Evolutionary conservation across 2,329 filamentous ascomycete genomes (phyloP).

Genomic region (Cercospora sp.): DNA sequence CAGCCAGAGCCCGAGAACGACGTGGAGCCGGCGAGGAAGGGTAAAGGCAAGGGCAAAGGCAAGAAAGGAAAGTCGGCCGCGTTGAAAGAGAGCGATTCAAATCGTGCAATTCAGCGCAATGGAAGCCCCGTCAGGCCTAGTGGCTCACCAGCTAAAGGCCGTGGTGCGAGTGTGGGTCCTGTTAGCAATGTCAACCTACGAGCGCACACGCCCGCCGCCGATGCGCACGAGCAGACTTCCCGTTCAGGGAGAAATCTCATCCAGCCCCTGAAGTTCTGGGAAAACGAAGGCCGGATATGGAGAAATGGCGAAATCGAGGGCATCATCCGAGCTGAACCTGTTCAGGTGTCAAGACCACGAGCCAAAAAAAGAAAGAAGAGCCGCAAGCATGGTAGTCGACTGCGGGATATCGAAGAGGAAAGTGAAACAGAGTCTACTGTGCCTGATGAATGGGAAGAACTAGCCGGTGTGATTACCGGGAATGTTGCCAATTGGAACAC

Average conservation of each 20-base stretch:
- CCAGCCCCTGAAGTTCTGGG: constrained; percentile 81
- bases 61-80: constrained; percentile 25
- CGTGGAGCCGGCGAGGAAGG: constrained; percentile 18
- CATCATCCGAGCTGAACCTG: constrained; percentile 72
- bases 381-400: constrained; percentile 39
- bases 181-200: constrained; percentile 42
- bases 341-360: constrained; percentile 40
- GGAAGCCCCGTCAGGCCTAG: constrained; percentile 27
- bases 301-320: constrained; percentile 70
- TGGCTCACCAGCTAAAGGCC: constrained; percentile 28
- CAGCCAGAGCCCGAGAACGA: constrained; percentile 20
- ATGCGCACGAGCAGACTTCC: constrained; percentile 61
- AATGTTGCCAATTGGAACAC: constrained; percentile 61
- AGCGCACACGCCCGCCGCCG: constrained; percentile 44
- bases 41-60: constrained; percentile 21
- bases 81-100: constrained; percentile 29
- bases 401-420: constrained; percentile 42
- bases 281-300: constrained; percentile 75
- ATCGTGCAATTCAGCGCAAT: constrained; percentile 26
- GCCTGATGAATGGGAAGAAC: constrained; percentile 68
- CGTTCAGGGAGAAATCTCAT: constrained; percentile 78
- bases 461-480: constrained; percentile 64
- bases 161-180: constrained; percentile 34
- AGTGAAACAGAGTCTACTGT: constrained; percentile 57
- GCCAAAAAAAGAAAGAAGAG: constrained; percentile 36